phyloP scores from a whole-genome alignment of 345 rosid species.

The Heritiera fomes region DNA sequence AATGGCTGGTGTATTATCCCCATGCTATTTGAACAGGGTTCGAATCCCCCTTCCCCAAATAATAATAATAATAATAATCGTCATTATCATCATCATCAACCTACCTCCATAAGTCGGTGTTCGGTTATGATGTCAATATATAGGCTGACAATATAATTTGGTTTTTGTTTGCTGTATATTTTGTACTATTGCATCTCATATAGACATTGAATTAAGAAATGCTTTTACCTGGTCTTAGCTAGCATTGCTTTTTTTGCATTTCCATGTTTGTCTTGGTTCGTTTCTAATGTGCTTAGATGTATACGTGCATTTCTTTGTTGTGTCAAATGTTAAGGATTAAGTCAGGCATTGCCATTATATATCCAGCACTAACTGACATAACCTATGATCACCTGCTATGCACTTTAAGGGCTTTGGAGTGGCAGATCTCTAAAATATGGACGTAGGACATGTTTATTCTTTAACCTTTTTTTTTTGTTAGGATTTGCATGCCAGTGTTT shows the following conservation, averaged over 20 bases:
- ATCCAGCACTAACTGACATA: neutral
- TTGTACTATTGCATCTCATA: neutral
- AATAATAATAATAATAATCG: neutral
- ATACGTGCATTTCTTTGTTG: constrained; percentile 3
- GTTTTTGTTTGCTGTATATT: neutral
- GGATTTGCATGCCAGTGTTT: neutral
- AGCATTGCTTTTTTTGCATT: neutral
- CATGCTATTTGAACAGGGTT: neutral
- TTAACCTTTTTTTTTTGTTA: neutral
- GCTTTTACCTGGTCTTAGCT: neutral
- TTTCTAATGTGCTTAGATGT: constrained; percentile 13
- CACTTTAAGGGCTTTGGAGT: neutral
- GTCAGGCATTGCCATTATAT: neutral
- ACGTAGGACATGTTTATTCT: neutral
- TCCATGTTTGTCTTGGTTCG: neutral
- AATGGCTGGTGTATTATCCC: neutral
- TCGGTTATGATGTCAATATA: neutral
- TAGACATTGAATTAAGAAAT: neutral
- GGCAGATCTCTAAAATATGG: neutral
- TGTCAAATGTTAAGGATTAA: neutral
- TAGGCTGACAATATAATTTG: neutral
- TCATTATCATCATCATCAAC: no score
- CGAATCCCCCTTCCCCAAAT: neutral
- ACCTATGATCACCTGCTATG: neutral
- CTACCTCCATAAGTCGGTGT: neutral